Evolutionary conservation across 768 basidiomycete species (phyloP).

Genomic region (Lactarius hatsudake): DNA sequence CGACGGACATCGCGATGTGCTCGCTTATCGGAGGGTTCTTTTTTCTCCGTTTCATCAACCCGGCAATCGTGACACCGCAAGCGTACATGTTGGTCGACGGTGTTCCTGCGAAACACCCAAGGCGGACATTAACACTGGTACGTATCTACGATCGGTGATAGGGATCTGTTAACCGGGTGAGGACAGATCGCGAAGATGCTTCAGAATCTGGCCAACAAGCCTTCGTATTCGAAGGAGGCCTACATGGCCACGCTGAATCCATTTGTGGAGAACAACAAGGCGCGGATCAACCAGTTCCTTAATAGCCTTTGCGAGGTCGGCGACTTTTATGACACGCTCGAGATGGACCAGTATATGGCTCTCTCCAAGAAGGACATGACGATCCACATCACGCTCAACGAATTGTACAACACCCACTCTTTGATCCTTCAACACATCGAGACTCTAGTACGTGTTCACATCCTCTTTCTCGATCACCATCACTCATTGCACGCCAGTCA

Average conservation of each 20-base stretch:
- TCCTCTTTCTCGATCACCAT: neutral
- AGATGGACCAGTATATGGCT: constrained; percentile 99
- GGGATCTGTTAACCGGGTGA: neutral
- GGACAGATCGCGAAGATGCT: constrained; percentile 97
- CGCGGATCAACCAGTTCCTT: constrained; percentile 94
- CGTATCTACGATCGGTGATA: constrained; percentile 22
- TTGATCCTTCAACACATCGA: constrained; percentile 94
- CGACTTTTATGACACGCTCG: constrained; percentile 97
- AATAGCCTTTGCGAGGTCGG: constrained; percentile 98
- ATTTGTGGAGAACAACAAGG: constrained; percentile 98
- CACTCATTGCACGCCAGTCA: constrained; percentile 50
- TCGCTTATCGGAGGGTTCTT: constrained; percentile 99
- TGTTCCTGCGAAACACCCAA: constrained; percentile 95
- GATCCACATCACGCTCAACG: constrained; percentile 98
- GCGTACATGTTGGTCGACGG: constrained; percentile 99
- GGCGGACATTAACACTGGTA: constrained; percentile 90
- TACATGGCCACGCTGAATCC: constrained; percentile 99
- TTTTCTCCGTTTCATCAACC: constrained; percentile 99
- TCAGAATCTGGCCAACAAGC: constrained; percentile 98
- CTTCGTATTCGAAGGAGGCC: constrained; percentile 93
- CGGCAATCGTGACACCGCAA: constrained; percentile 97
- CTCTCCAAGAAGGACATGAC: constrained; percentile 97
- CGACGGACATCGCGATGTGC: constrained; percentile 97
- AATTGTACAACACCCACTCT: constrained; percentile 98
- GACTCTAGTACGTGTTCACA: constrained; percentile 62